Evolutionary conservation across 352 stramenopile genomes (phyloP).

Genomic region (Globisporangium paroecandrum): DNA sequence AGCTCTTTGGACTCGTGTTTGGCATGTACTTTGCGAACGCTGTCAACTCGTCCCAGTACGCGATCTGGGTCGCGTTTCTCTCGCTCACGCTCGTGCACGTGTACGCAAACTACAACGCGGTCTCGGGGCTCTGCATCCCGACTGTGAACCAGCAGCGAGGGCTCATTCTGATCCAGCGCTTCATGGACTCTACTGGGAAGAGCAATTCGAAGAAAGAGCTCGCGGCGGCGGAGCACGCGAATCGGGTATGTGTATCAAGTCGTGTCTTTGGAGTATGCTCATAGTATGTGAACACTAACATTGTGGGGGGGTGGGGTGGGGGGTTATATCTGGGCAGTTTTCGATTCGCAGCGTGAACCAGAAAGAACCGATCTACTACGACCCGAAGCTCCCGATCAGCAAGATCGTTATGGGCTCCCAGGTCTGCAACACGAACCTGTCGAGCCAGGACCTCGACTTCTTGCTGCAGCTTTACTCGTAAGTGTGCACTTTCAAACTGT

Average conservation of each 20-base stretch:
- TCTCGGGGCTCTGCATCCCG: slow-evolving; percentile 84
- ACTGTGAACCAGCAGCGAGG: slow-evolving; percentile 85
- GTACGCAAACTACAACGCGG: slow-evolving; percentile 91
- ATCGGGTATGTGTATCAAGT: slow-evolving; percentile 18
- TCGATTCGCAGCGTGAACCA: slow-evolving; percentile 62
- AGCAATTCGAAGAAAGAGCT: slow-evolving; percentile 23
- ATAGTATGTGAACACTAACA: background rate
- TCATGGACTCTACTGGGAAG: slow-evolving; percentile 23
- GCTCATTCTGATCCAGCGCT: slow-evolving; percentile 53
- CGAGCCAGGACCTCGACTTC: slow-evolving; percentile 37
- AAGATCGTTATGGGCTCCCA: slow-evolving; percentile 61
- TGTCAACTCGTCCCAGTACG: slow-evolving; percentile 54
- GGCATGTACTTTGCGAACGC: slow-evolving; percentile 84
- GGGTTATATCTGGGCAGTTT: slow-evolving; percentile 25
- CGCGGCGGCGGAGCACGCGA: slow-evolving; percentile 22
- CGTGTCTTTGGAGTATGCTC: too few species aligned
- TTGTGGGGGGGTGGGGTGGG: too few species aligned
- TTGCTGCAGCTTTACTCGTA: slow-evolving; percentile 56
- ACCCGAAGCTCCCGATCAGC: slow-evolving; percentile 43
- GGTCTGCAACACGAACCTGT: slow-evolving; percentile 36
- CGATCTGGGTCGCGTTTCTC: slow-evolving; percentile 90
- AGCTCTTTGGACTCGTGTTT: slow-evolving; percentile 90
- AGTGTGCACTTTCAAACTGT: background rate
- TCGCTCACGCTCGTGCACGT: slow-evolving; percentile 92
- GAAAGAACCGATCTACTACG: slow-evolving; percentile 48